Percentiles rank a stretch among this genome's conserved stretches.
These are phyloP conservation scores for Amborella trichopoda DNA, from an alignment of 164 flowering plant species.

Conservation along the genomic window DNA sequence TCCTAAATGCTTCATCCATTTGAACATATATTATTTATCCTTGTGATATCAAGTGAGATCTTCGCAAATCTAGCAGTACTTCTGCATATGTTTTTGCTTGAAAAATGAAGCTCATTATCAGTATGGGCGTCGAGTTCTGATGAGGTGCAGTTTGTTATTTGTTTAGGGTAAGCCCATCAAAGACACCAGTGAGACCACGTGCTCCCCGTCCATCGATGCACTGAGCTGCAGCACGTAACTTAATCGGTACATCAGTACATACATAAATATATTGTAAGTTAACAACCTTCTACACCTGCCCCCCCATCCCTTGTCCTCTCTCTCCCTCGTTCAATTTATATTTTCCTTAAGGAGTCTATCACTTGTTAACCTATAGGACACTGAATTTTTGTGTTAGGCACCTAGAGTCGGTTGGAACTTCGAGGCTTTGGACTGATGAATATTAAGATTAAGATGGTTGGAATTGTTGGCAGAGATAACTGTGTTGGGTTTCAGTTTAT, in stretches of 20 bases:
- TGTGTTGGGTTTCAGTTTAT: too few species aligned
- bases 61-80: too few species aligned
- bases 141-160: not conserved
- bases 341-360: not conserved
- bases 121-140: too few species aligned
- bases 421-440: slow-evolving; percentile 2
- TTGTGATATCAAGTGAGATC: too few species aligned
- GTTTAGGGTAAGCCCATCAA: slow-evolving; percentile 77
- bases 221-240: slow-evolving; percentile 12
- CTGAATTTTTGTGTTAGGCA: not conserved
- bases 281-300: not conserved
- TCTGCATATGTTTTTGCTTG: too few species aligned
- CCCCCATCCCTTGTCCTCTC: not conserved
- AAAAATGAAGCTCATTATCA: too few species aligned
- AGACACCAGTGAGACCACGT: slow-evolving; percentile 71
- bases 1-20: too few species aligned
- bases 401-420: slow-evolving; percentile 2
- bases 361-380: not conserved
- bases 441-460: too few species aligned
- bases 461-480: too few species aligned
- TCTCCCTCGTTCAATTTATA: not conserved
- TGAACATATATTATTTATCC: too few species aligned
- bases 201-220: slow-evolving; percentile 38
- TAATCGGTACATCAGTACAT: not conserved
- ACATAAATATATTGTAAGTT: not conserved